Evolutionary conservation across 306 rosid species (phyloP).

Genomic region (Gastrolobium bilobum): DNA sequence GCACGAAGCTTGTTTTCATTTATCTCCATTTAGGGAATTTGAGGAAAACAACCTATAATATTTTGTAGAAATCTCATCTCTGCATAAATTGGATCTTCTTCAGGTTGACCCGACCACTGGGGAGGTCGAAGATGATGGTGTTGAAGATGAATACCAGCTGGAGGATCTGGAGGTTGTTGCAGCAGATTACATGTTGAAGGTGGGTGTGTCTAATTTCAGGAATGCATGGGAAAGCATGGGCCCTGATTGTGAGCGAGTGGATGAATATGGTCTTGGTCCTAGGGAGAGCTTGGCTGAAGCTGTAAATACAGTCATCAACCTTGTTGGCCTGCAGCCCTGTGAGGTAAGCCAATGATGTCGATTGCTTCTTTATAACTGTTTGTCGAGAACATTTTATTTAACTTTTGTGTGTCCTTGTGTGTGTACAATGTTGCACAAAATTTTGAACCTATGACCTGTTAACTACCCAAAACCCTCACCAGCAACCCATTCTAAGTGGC

Average conservation of each 20-base stretch:
- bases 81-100: conserved; percentile 44
- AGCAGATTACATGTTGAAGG: conserved; percentile 89
- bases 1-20: conserved; percentile 35
- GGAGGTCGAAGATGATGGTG: conserved; percentile 92
- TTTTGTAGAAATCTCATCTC: conserved; percentile 38
- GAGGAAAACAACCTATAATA: conserved; percentile 27
- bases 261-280: conserved; percentile 94
- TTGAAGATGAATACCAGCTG: conserved; percentile 95
- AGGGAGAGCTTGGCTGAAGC: conserved; percentile 94
- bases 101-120: conserved; percentile 89
- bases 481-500: neutral
- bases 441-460: conserved; percentile 8
- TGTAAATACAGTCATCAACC: conserved; percentile 79
- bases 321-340: conserved; percentile 98
- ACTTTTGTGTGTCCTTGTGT: neutral
- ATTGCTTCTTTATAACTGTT: conserved; percentile 32
- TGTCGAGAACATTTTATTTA: neutral
- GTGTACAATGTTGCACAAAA: conserved; percentile 5
- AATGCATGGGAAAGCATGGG: conserved; percentile 96
- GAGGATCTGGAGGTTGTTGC: conserved; percentile 96
- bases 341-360: conserved; percentile 67
- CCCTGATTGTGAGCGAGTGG: conserved; percentile 83
- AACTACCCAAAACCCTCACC: conserved; percentile 2
- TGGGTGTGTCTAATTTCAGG: conserved; percentile 86
- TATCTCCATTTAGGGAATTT: conserved; percentile 33